Evolutionary conservation across 2,329 filamentous ascomycete genomes (phyloP), one percentile per base, ranked within the genome.

Genomic region (Fusarium sublunatum): DNA sequence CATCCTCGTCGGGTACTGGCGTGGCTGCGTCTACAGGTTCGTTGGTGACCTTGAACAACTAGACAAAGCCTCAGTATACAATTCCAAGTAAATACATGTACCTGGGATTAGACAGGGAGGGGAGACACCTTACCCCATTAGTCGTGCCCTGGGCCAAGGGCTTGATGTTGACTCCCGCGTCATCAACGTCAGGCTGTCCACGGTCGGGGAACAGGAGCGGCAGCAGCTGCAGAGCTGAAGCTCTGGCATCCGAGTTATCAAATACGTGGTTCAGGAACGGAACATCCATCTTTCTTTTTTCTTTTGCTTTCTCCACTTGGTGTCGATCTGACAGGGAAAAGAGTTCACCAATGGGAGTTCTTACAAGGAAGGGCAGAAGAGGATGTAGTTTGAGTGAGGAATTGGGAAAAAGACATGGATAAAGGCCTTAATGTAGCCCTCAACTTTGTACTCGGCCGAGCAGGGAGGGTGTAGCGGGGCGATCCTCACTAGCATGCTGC

Each of bases 21-120:
- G 39, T 43, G 32, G 26, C n/a, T 19, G 41, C 25, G 12, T 32
- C 47, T 19, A n/a, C 6, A 6, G 43, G 8, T 11, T 25, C 25
- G 35, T 35, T 44, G 19, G 34, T 58, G 11, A 61, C 56, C 12
- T 64, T 68, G 65, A 64, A 68, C 15, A 68, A 47, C 65, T 68
- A 11, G 31, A 29, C 38, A 36, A 36, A 24, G 7, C 24, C 24
- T 58, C 35, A 66, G 65, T 28, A 38, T 15, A 15, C 24, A 10
- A 19, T 19, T 19, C 19, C 19, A 19, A 19, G 19, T 19, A 19
- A 19, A 19, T 19, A 19, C 28, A 34, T 31, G 22, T 31, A 13
- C n/a, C 6, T 34, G 31, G 19, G 12, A 44, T 24, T 15, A 26
- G 29, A 2, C 2, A 10, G 5, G 2, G 10, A 29, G n/a, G 13